Conservation (phyloP, 1,139 yeast species). For the Blastobotrys buckinghamii region DNA sequence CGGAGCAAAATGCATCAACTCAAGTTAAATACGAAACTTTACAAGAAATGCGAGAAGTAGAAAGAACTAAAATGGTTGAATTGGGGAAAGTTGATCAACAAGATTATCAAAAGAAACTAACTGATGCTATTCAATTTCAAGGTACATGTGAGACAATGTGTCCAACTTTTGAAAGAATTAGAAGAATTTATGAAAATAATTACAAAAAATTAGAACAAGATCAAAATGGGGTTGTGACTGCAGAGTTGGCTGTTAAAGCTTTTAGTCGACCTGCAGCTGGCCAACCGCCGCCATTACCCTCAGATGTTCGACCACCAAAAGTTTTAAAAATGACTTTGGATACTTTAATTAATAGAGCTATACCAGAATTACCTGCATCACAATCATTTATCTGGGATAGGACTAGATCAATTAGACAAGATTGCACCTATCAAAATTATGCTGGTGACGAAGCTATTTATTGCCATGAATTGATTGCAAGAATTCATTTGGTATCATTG, state of each 20-base stretch:
- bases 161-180: slow-evolving; percentile 84
- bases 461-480: slow-evolving; percentile 85
- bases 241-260: slow-evolving; percentile 73
- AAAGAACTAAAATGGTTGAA: slow-evolving; percentile 73
- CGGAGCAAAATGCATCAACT: slow-evolving; percentile 38
- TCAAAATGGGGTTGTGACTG: slow-evolving; percentile 54
- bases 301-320: slow-evolving; percentile 93
- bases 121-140: slow-evolving; percentile 78
- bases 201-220: slow-evolving; percentile 76
- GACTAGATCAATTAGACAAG: slow-evolving; percentile 96
- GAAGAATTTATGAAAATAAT: slow-evolving; percentile 84
- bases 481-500: slow-evolving; percentile 76
- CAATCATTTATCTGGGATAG: slow-evolving; percentile 98
- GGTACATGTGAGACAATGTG: slow-evolving; percentile 96
- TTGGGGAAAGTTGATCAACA: slow-evolving; percentile 85
- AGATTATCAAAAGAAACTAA: slow-evolving; percentile 70
- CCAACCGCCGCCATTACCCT: slow-evolving; percentile 95
- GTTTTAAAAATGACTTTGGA: slow-evolving; percentile 59
- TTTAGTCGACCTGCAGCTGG: slow-evolving; percentile 98
- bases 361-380: slow-evolving; percentile 68
- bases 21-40: slow-evolving; percentile 47
- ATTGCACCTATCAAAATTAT: slow-evolving; percentile 91
- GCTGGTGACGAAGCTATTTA: slow-evolving; percentile 91
- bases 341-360: slow-evolving; percentile 58
- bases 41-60: slow-evolving; percentile 69